Conservation (phyloP, 805 yeast genomes). For the Saccharomycopsis olivae region DNA sequence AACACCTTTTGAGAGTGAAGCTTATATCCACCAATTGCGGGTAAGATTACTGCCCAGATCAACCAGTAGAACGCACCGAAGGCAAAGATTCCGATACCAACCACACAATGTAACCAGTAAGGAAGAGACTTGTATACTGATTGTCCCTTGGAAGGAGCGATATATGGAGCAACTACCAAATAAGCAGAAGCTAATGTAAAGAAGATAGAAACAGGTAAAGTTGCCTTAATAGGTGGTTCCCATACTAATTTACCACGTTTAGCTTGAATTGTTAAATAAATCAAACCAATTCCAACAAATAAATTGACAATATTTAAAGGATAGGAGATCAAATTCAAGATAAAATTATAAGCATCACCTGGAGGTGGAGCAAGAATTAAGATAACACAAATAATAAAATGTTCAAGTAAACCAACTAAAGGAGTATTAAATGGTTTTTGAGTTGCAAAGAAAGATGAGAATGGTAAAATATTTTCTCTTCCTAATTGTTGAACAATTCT, state of each 20-base stretch:
- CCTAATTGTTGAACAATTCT: constrained; percentile 73
- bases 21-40: constrained; percentile 41
- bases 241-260: constrained; percentile 42
- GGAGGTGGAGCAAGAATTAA: constrained; percentile 76
- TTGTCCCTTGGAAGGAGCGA: constrained; percentile 61
- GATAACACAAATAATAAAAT: constrained; percentile 64
- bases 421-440: constrained; percentile 69
- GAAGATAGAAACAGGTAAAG: constrained; percentile 51
- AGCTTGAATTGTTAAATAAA: constrained; percentile 45
- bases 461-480: constrained; percentile 73
- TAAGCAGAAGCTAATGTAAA: constrained; percentile 58
- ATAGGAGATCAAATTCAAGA: constrained; percentile 69
- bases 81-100: constrained; percentile 67
- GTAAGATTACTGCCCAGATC: constrained; percentile 49
- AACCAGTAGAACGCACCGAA: constrained; percentile 60
- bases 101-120: constrained; percentile 71
- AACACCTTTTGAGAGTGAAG: constrained; percentile 42
- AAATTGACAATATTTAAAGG: constrained; percentile 71
- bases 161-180: constrained; percentile 65
- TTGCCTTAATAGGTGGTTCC: constrained; percentile 64
- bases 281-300: constrained; percentile 50
- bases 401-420: constrained; percentile 60
- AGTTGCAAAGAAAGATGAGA: constrained; percentile 58
- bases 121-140: constrained; percentile 62
- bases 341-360: constrained; percentile 79